A percentile compares a stretch with the other conserved stretches of the same genome.
Conservation (phyloP, 2,329 filamentous ascomycete genomes). For the Paracoccidioides lutzii region DNA sequence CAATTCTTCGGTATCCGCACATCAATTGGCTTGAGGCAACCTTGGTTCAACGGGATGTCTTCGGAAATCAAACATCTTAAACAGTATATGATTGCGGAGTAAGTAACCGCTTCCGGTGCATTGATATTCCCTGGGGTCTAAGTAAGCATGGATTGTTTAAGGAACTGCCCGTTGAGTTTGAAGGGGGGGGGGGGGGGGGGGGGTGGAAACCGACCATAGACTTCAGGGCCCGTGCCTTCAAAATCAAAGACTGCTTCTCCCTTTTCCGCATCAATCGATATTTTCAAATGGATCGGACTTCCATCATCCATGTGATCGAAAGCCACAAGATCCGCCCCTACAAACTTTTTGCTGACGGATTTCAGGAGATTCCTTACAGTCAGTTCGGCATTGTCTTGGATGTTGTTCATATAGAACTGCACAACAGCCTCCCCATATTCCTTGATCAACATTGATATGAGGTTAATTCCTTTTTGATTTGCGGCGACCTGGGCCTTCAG, state of each 20-base stretch:
- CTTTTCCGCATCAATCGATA: constrained; percentile 57
- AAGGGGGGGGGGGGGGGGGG: no score
- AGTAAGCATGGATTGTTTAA: neutral
- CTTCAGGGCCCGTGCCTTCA: constrained; percentile 61
- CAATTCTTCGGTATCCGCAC: constrained; percentile 58
- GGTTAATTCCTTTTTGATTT: constrained; percentile 66
- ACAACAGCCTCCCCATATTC: constrained; percentile 64
- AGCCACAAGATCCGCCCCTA: constrained; percentile 52
- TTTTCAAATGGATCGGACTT: constrained; percentile 58
- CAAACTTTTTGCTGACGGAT: constrained; percentile 50
- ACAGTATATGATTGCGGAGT: constrained; percentile 70
- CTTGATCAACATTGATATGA: constrained; percentile 56
- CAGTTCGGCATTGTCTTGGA: constrained; percentile 63
- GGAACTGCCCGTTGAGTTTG: neutral
- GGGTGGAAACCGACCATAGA: no score
- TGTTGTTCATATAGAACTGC: constrained; percentile 65
- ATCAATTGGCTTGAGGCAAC: constrained; percentile 59
- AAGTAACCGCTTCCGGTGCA: constrained; percentile 63
- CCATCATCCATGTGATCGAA: constrained; percentile 76
- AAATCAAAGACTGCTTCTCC: constrained; percentile 67
- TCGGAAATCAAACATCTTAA: constrained; percentile 61
- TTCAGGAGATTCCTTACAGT: constrained; percentile 59
- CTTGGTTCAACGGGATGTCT: constrained; percentile 73
- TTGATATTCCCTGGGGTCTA: constrained; percentile 49
- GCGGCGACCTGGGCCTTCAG: constrained; percentile 71